Percentiles rank a stretch among this genome's conserved stretches.
These are phyloP conservation scores for Ophiocordyceps sinensis DNA, from an alignment of 2,329 filamentous ascomycete species.

Conservation along the genomic window DNA sequence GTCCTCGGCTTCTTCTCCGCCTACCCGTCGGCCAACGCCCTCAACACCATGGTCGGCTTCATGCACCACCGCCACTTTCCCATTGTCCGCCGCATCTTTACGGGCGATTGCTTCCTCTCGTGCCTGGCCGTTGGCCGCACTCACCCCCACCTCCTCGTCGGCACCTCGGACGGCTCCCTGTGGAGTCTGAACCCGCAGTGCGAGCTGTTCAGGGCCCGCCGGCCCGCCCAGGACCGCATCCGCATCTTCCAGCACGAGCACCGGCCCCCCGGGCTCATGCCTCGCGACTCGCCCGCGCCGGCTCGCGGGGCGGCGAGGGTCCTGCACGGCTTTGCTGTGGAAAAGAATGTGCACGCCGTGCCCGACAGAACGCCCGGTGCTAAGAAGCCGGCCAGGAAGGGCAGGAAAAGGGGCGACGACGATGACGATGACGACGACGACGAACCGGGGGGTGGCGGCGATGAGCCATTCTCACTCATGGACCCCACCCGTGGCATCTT, in stretches of 20 bases:
- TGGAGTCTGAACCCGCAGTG: conserved; percentile 28
- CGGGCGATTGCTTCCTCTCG: conserved; percentile 33
- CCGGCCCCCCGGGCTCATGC: conserved; percentile 18
- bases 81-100: conserved; percentile 35
- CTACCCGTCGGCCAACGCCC: conserved; percentile 36
- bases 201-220: conserved; percentile 19
- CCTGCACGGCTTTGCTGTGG: conserved; percentile 34
- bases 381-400: conserved; percentile 20
- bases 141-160: conserved; percentile 39
- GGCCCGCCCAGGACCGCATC: conserved; percentile 19
- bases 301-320: conserved; percentile 35
- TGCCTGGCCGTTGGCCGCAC: conserved; percentile 33
- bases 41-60: conserved; percentile 38
- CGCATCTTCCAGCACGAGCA: conserved; percentile 40
- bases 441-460: conserved; percentile 12
- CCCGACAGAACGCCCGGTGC: conserved; percentile 22
- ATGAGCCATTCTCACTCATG: conserved; percentile 15
- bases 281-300: conserved; percentile 12
- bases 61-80: conserved; percentile 37
- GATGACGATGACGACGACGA: not conserved
- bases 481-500: conserved; percentile 32
- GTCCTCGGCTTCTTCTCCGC: conserved; percentile 38
- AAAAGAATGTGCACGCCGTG: conserved; percentile 32
- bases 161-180: conserved; percentile 38
- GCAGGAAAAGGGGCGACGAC: conserved; percentile 12